Evolutionary conservation across 345 rosid species (phyloP), one percentile per base, ranked within the genome.

Genomic region (Mercurialis annua): DNA sequence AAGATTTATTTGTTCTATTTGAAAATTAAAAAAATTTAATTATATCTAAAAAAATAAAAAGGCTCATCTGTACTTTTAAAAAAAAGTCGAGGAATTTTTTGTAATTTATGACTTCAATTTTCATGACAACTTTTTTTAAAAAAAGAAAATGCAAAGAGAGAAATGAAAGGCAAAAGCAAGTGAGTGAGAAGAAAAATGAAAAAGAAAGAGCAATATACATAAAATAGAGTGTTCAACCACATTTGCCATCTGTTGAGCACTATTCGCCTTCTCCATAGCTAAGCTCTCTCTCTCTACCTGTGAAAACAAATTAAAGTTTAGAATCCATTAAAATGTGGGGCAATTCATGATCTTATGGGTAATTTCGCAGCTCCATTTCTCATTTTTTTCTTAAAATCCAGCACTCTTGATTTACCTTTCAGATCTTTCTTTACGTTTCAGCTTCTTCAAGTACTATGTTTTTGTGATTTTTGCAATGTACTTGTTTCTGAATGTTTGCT

Each of bases 241-340:
- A 47, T 8, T 47, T 62, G 77, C 67, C 68, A 73, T 66, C 57
- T 73, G 64, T 56, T 20, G 56, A 66, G 78, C 69, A 33, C 48
- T 50, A 50, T 73, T 61, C 51, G 71, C 64, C 55, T 42, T 58
- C 57, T 69, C 63, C 47, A 31, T 63, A 72, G 64, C 64, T 17
- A 14, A 2, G 3, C 49, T 43, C 38, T 26, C 14, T 46, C 6
- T 62, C 10, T 33, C 70, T 64, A 38, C 36, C 18, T 55, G 44
- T 2, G 11, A 9, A 4, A 40, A 34, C 4, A 34, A 34, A 34
- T 34, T 34, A 40, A 59, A 69, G 60, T 47, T 59, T 27, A 14
- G 2, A 66, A 68, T n/a, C n/a, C n/a, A n/a, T 34, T 26, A 2
- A 18, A 43, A 54, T 54, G 40, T 55, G 63, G 54, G 31, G 16